phyloP scores from a whole-genome alignment of 257 asterid genomes.

The Hygrophila difformis region DNA sequence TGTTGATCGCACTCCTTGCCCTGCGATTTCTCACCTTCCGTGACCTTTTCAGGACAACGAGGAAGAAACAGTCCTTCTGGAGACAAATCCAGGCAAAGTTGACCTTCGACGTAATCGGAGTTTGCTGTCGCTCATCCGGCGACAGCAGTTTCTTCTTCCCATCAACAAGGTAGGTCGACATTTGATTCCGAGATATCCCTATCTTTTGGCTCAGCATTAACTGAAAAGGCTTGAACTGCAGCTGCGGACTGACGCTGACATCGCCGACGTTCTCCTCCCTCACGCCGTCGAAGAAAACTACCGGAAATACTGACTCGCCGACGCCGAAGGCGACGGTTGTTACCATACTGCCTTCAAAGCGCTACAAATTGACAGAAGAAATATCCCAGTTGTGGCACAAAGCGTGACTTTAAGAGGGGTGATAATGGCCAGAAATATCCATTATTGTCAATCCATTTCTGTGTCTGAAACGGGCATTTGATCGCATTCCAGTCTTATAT shows the following conservation, averaged over 20 bases:
- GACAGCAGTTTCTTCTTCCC: conserved; percentile 23
- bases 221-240: conserved; percentile 75
- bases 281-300: conserved; percentile 74
- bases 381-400: no score
- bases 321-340: no score
- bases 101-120: conserved; percentile 67
- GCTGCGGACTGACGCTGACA: conserved; percentile 36
- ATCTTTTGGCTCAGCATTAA: conserved; percentile 62
- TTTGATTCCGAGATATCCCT: conserved; percentile 85
- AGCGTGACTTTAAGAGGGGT: no score
- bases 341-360: no score
- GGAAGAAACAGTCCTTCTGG: conserved; percentile 48
- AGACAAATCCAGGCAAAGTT: conserved; percentile 46
- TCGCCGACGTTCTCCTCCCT: conserved; percentile 59
- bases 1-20: conserved; percentile 23
- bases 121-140: conserved; percentile 41
- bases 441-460: no score
- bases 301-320: conserved; percentile 50
- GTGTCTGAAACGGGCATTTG: no score
- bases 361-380: no score
- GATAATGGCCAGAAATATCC: no score
- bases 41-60: conserved; percentile 70
- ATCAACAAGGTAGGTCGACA: conserved; percentile 61
- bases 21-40: conserved; percentile 51
- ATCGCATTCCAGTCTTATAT: no score